Evolutionary conservation across 768 basidiomycete species (phyloP).

Genomic region (Rubroboletus pulcherrimus): DNA sequence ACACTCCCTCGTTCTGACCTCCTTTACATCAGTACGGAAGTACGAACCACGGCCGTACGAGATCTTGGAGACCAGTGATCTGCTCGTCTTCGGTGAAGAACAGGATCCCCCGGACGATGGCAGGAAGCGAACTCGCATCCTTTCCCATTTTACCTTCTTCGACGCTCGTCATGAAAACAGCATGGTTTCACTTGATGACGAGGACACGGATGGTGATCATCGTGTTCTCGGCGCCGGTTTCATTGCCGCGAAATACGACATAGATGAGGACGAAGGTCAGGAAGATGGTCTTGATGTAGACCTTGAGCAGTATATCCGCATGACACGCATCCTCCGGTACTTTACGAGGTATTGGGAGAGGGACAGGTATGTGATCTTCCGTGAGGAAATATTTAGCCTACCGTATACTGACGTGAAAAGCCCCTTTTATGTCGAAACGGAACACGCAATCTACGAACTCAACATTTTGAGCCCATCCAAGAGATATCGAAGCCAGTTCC

Average conservation of each 20-base stretch:
- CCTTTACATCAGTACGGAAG: conserved; percentile 33
- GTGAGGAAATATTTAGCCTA: not conserved
- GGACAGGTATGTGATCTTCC: conserved; percentile 44
- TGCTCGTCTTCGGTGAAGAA: conserved; percentile 43
- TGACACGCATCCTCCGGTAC: conserved; percentile 46
- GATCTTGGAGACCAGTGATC: conserved; percentile 32
- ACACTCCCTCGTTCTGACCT: not conserved
- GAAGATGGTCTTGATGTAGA: conserved; percentile 44
- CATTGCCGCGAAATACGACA: conserved; percentile 43
- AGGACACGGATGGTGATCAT: conserved; percentile 38
- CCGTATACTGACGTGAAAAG: conserved; percentile 32
- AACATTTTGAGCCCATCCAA: conserved; percentile 36
- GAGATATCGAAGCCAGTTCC: conserved; percentile 40
- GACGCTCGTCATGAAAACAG: conserved; percentile 45
- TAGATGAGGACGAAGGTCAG: conserved; percentile 62
- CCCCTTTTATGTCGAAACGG: conserved; percentile 62
- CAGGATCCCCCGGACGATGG: conserved; percentile 33
- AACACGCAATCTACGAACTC: conserved; percentile 61
- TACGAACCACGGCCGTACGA: conserved; percentile 35
- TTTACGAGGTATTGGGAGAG: conserved; percentile 48
- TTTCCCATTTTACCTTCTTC: conserved; percentile 60
- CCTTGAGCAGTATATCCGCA: conserved; percentile 39
- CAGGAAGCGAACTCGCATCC: conserved; percentile 52
- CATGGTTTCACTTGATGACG: conserved; percentile 47
- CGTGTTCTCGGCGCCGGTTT: conserved; percentile 54